These are phyloP conservation scores for Amanita subjunquillea DNA, from an alignment of 768 basidiomycete genomes.

Conservation along the genomic window DNA sequence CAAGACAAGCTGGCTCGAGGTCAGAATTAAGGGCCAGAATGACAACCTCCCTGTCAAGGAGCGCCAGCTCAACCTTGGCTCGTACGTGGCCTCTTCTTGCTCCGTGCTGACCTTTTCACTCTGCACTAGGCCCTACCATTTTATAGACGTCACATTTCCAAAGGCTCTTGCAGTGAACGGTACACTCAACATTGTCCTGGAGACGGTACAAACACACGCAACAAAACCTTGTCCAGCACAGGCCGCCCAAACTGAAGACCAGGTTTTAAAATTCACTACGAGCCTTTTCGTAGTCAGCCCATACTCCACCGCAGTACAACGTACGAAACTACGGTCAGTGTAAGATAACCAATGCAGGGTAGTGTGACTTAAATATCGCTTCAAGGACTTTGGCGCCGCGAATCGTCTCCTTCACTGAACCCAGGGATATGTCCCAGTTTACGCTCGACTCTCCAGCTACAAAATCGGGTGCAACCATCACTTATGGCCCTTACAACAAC, in stretches of 20 bases:
- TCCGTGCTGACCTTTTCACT: conserved; percentile 4
- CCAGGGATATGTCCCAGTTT: conserved; percentile 49
- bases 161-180: conserved; percentile 45
- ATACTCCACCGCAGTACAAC: conserved; percentile 71
- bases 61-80: conserved; percentile 34
- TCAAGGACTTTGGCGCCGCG: conserved; percentile 60
- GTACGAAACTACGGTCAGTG: conserved; percentile 78
- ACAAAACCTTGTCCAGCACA: conserved; percentile 67
- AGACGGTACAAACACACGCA: conserved; percentile 70
- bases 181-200: conserved; percentile 68
- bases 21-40: conserved; percentile 64
- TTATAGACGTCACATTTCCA: conserved; percentile 58
- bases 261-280: conserved; percentile 67
- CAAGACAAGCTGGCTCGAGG: conserved; percentile 71
- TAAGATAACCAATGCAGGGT: not conserved
- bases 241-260: conserved; percentile 67
- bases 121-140: conserved; percentile 29
- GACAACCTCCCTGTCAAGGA: conserved; percentile 40
- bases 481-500: conserved; percentile 81
- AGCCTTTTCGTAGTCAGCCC: conserved; percentile 79
- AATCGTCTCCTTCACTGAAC: conserved; percentile 64
- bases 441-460: conserved; percentile 49
- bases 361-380: not conserved
- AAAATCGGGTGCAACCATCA: conserved; percentile 71
- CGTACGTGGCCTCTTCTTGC: conserved; percentile 30